Evolutionary conservation across 1,284 basidiomycete genomes (phyloP), one percentile per base, ranked within the genome.

Genomic region (Naganishia sp.): DNA sequence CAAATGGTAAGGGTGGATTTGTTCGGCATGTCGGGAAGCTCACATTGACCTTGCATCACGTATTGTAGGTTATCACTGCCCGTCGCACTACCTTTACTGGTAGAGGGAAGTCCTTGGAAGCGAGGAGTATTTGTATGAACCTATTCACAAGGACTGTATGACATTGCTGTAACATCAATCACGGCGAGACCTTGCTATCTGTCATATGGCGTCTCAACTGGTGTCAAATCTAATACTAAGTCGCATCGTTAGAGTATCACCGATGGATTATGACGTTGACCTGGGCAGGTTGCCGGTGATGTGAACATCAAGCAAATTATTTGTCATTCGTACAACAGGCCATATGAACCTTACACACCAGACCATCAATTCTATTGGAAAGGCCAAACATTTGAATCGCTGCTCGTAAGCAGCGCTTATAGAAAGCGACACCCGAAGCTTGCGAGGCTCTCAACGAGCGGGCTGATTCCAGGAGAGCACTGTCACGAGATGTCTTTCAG

Each of bases 81-180:
- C 82, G 1, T 81, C 81, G 11, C 81, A 82, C 69, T 70, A 72
- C 43, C 72, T 82, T 55, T 79, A 79, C 72, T 81, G 80, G 80
- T 81, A 76, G 64, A 55, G 10, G 13, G 4, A 39, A 39, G 13
- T 39, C 13, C 13, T 2, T 2, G 3, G 36, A 39, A 39, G 13
- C 36, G 10, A 39, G 7, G 7, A 2, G 7, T 39, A 39, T 39
- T 7, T 7, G 36, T 39, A 39, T 39, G 13, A 39, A 2, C 36
- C 7, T 39, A 39, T 39, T 2, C 13, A 7, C 36, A 39, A 13
- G 36, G 36, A 39, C 2, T 39, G 36, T 10, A 39, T 7, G 36
- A 39, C 36, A 9, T 10, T 39, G 6, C 36, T 39, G 36, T 39
- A 39, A 39, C 10, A 13, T 13, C 13, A 7, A 2, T 9, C 2